A percentile compares a stretch with the other conserved stretches of the same genome.
Conservation (phyloP, 179 eudicot genomes). For the Dionaea muscipula region DNA sequence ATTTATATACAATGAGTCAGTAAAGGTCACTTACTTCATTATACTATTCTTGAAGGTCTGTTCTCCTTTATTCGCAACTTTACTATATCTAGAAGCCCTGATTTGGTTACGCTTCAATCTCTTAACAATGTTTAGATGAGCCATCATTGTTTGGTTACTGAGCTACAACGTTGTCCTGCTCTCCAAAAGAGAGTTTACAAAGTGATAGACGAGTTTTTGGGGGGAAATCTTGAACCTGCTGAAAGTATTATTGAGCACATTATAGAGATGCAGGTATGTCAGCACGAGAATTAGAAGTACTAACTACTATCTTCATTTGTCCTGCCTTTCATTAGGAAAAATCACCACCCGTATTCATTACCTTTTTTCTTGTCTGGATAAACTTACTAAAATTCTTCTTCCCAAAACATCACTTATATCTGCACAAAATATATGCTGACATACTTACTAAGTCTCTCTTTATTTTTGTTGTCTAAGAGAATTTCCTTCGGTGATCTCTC, state of each 20-base stretch:
- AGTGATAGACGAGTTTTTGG: constrained; percentile 66
- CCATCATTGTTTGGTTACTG: constrained; percentile 69
- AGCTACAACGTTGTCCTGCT: constrained; percentile 80
- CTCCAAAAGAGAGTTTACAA: constrained; percentile 83
- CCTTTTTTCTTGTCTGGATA: no score
- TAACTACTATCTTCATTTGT: not conserved
- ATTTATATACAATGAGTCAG: constrained; percentile 36
- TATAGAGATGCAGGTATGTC: constrained; percentile 87
- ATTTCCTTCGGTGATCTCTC: no score
- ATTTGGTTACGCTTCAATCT: not conserved
- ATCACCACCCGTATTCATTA: no score
- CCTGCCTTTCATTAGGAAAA: no score
- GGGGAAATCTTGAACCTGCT: constrained; percentile 73
- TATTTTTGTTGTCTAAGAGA: no score
- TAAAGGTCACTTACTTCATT: constrained; percentile 26
- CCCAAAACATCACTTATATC: no score
- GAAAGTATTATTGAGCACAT: constrained; percentile 72
- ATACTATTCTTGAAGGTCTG: not conserved
- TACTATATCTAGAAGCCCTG: not conserved
- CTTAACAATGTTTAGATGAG: constrained; percentile 49
- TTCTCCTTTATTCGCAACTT: not conserved
- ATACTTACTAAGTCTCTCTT: no score
- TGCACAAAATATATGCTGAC: no score
- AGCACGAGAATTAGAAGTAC: not conserved
- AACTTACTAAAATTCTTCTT: no score